Evolutionary conservation across 2,329 filamentous ascomycete species (phyloP).

Genomic region (Myriosclerotinia scirpicola): DNA sequence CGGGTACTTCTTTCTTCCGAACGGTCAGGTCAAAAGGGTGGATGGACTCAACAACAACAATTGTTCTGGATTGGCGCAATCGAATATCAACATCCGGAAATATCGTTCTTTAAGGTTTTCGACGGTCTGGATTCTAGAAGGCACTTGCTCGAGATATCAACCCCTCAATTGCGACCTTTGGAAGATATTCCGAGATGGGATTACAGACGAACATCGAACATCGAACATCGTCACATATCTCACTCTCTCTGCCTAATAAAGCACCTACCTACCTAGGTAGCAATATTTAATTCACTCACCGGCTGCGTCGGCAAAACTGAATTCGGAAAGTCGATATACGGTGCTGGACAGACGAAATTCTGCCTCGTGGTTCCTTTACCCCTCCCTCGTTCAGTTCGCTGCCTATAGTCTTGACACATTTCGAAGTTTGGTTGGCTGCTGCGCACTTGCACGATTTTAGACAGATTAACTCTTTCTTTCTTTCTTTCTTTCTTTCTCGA

Average conservation of each 20-base stretch:
- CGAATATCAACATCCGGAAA: not conserved
- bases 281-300: slow-evolving; percentile 3
- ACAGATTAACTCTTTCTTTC: not conserved
- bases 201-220: not conserved
- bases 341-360: not conserved
- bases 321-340: not conserved
- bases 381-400: not conserved
- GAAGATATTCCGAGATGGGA: not conserved
- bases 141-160: not conserved
- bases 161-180: not conserved
- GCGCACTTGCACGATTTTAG: not conserved
- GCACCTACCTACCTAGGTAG: not conserved
- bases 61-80: not conserved
- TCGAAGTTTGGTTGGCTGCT: not conserved
- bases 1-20: slow-evolving; percentile 9
- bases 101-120: not conserved
- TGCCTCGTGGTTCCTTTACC: not conserved
- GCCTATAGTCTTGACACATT: not conserved
- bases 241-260: not conserved
- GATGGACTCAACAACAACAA: slow-evolving; percentile 15
- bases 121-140: not conserved
- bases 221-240: not conserved
- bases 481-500: not conserved
- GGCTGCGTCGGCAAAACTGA: not conserved
- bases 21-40: not conserved